Evolutionary conservation across 2,329 filamentous ascomycete species (phyloP), one percentile per base, ranked within the genome.

Genomic region (Chlorencoelia australis): DNA sequence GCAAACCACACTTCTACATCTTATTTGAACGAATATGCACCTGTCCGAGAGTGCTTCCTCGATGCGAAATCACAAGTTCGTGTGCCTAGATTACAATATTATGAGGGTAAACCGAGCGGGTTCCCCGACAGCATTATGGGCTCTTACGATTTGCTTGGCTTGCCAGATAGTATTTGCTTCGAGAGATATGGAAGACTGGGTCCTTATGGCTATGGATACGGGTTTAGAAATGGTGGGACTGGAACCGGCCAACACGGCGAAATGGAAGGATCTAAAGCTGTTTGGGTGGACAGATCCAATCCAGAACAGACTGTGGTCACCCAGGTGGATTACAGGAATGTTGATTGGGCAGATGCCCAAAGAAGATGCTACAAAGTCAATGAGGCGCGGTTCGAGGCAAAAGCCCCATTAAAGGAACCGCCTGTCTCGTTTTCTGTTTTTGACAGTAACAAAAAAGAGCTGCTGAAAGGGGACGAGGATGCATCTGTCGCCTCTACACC

Each of bases 171-270:
- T 51, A 74, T 95, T 30, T 98, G 91, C 62, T 95, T 94, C 54
- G 91, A 98, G 49, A 73, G 91, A 2, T 94, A 84, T 55, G 89
- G 89, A 3, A 74, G 87, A 45, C 74, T 91, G 19, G 88, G 85
- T 0, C 83, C 89, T 0, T 98, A 98, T 50, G 89, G 89, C 0
- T 75, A 86, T 43, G 89, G 89, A 7, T 96, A 96, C 58, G 84
- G 82, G 20, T 66, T 71, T 21, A 76, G 77, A 40, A 76, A 71
- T 45, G 89, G 89, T 9, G 89, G 89, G 2, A 76, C 82, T 17
- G 87, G 89, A 4, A 78, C 83, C n/a, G 88, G 85, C 8, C 73
- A 93, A 58, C 78, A 87, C 50, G 86, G 86, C 15, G 83, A 95
- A 44, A 76, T 71, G 33, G 82, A 91, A 46, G 88, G 86, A 3